phyloP scores from a whole-genome alignment of 2,329 filamentous ascomycete genomes.

The Ophiostoma ulmi region DNA sequence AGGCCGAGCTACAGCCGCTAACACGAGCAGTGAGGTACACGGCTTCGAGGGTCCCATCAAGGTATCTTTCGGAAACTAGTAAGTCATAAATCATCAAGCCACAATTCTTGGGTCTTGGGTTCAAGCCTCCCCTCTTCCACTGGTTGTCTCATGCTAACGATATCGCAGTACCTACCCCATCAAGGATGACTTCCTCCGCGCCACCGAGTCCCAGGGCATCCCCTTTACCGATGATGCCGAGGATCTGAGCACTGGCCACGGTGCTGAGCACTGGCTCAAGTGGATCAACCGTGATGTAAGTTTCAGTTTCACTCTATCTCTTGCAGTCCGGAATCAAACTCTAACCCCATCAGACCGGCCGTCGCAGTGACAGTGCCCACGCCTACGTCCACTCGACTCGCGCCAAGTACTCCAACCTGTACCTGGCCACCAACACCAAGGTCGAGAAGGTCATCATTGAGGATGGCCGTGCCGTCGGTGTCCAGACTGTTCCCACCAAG shows the following conservation, averaged over 20 bases:
- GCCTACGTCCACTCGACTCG: slow-evolving; percentile 74
- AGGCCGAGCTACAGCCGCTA: neutral
- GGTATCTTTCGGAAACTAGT: slow-evolving; percentile 72
- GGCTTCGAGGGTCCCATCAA: slow-evolving; percentile 78
- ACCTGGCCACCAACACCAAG: slow-evolving; percentile 70
- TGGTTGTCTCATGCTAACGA: neutral
- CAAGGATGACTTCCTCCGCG: slow-evolving; percentile 73
- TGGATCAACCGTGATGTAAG: slow-evolving; percentile 44
- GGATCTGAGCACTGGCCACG: slow-evolving; percentile 62
- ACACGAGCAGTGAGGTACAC: slow-evolving; percentile 53
- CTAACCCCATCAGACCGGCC: slow-evolving; percentile 48
- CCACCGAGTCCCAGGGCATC: slow-evolving; percentile 67
- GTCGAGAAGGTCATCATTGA: slow-evolving; percentile 72
- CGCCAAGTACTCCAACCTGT: slow-evolving; percentile 63
- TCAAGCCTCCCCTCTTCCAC: too few species aligned
- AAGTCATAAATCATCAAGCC: neutral
- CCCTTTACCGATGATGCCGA: slow-evolving; percentile 71
- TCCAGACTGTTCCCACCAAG: slow-evolving; percentile 66
- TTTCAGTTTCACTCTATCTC: neutral
- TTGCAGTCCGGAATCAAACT: neutral
- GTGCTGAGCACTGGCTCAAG: slow-evolving; percentile 78
- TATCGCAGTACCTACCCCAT: slow-evolving; percentile 59
- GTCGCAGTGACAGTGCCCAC: slow-evolving; percentile 71
- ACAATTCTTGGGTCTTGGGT: neutral
- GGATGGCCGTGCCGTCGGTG: slow-evolving; percentile 64